Conservation (phyloP, 73 alveolate genomes). For the Paramecium sexaurelia region DNA sequence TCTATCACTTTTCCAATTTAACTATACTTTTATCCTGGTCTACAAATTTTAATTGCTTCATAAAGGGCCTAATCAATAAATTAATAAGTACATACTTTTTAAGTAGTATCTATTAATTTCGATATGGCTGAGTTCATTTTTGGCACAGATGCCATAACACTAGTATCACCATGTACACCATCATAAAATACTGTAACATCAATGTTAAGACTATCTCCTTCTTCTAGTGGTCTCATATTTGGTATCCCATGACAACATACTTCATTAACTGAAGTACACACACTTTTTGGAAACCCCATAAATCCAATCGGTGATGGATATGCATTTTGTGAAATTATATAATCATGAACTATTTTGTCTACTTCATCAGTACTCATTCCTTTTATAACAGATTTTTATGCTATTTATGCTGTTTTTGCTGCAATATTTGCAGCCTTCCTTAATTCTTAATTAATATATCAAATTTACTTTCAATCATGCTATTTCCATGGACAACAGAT, state of each 20-base stretch:
- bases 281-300: conserved; percentile 93
- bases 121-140: conserved; percentile 82
- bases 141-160: conserved; percentile 86
- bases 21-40: conserved; percentile 85
- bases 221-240: conserved; percentile 79
- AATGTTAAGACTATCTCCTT: conserved; percentile 90
- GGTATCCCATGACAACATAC: conserved; percentile 97
- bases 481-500: conserved; percentile 36
- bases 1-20: conserved; percentile 88
- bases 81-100: conserved; percentile 51
- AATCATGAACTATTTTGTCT: conserved; percentile 89
- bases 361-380: conserved; percentile 92
- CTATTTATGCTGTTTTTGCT: conserved; percentile 79
- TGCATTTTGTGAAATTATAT: conserved; percentile 83
- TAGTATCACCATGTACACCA: conserved; percentile 95
- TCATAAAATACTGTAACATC: conserved; percentile 89
- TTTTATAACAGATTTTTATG: conserved; percentile 78
- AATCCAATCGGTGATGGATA: conserved; percentile 95
- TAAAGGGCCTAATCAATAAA: conserved; percentile 78
- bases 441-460: conserved; percentile 49
- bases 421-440: conserved; percentile 90
- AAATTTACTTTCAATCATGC: conserved; percentile 34
- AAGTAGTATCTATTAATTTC: conserved; percentile 82
- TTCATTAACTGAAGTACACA: conserved; percentile 94
- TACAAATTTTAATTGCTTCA: conserved; percentile 71